Conservation (phyloP, 2,329 filamentous ascomycete genomes). For the Apiospora aurea region DNA sequence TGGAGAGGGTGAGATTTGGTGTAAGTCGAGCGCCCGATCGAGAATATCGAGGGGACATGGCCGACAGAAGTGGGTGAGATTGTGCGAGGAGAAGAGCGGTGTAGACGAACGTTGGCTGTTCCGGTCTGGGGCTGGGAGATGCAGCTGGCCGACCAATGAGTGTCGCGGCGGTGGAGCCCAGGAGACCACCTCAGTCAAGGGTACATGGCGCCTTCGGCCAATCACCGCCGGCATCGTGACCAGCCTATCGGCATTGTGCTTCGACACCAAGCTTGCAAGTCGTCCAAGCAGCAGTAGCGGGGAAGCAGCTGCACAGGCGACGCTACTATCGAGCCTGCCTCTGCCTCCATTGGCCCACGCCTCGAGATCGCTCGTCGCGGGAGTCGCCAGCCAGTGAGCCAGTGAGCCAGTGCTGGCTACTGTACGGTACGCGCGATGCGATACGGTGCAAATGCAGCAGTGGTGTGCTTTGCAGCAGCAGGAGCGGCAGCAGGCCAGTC, state of each 20-base stretch:
- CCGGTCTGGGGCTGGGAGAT: conserved; percentile 27
- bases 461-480: conserved; percentile 16
- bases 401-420: not conserved
- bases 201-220: conserved; percentile 12
- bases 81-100: conserved; percentile 29
- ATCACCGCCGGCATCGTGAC: conserved; percentile 15
- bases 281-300: conserved; percentile 16
- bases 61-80: conserved; percentile 29
- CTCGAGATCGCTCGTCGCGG: conserved; percentile 6
- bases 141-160: conserved; percentile 25
- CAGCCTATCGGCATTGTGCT: conserved; percentile 22
- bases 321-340: conserved; percentile 9
- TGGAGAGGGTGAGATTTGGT: conserved; percentile 27
- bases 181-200: conserved; percentile 19
- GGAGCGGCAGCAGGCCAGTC: no score
- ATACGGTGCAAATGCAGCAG: conserved; percentile 15
- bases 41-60: conserved; percentile 30
- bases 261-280: not conserved
- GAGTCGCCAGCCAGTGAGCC: not conserved
- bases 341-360: not conserved
- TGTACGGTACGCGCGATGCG: not conserved
- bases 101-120: conserved; percentile 30
- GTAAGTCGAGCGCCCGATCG: conserved; percentile 29
- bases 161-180: conserved; percentile 19
- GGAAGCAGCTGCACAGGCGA: not conserved